phyloP scores from a whole-genome alignment of 2,329 filamentous ascomycete genomes.

The Pseudodiploospora longispora region DNA sequence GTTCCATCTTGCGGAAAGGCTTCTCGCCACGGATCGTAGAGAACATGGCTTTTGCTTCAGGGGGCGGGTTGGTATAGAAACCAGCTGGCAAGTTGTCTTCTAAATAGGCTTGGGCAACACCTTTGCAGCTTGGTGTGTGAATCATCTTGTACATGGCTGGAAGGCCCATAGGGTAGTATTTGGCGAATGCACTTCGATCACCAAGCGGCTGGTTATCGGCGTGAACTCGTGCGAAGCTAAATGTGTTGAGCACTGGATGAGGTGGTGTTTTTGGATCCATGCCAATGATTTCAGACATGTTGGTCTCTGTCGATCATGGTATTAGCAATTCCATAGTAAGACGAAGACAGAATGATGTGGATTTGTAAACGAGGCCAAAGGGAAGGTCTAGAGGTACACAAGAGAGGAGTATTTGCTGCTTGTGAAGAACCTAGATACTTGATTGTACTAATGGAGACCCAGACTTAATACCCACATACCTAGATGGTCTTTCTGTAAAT shows the following conservation, averaged over 20 bases:
- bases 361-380: no score
- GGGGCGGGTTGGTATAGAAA: conserved; percentile 29
- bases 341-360: no score
- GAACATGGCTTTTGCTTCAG: conserved; percentile 27
- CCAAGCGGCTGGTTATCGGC: conserved; percentile 16
- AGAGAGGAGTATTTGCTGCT: not conserved
- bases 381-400: no score
- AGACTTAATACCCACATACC: not conserved
- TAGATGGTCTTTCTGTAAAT: not conserved
- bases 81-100: conserved; percentile 27
- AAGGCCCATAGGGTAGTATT: conserved; percentile 28
- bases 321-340: no score
- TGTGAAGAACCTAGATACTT: not conserved
- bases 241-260: conserved; percentile 10
- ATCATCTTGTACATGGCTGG: conserved; percentile 27
- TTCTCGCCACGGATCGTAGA: conserved; percentile 27
- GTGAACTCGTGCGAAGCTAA: conserved; percentile 13
- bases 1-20: conserved; percentile 20
- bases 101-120: conserved; percentile 21
- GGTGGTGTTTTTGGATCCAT: conserved; percentile 6
- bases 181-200: conserved; percentile 18
- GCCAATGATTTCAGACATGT: conserved; percentile 9
- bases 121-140: conserved; percentile 14
- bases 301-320: not conserved
- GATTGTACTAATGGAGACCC: not conserved